Base-by-base conservation (phyloP, 495 filamentous ascomycete species). In the Penicillium paxilli region DNA sequence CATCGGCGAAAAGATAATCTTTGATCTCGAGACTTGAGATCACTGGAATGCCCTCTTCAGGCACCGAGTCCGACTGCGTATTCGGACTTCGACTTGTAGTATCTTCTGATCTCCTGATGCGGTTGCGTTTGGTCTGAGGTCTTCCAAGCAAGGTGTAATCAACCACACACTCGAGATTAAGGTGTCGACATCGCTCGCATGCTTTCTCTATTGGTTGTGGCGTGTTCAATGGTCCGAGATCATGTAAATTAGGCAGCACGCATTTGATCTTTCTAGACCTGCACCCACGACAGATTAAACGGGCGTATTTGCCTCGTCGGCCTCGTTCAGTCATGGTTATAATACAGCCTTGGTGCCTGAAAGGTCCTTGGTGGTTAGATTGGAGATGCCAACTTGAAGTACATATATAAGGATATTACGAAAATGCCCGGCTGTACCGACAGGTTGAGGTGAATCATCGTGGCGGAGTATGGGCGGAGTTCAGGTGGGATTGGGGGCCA, bases 251-350 rank as follows among this genome's bases (percentile, higher is more conserved):
- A 8, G 37, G 49, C 14, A 51, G 23, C 24, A 32, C 24, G 12
- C 49, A 51, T 51, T 51, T 51, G 24, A 51, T 51, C 19, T 51
- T 51, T 5, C 49, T 16, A 23, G 49, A 26, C 30, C 49, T 20
- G 23, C 49, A 51, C 3, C 38, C 38, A 1, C 38, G 49, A 44
- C 49, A 51, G 10, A 51, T 51, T 23, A 44, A 19, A 3, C 49
- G 37, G 9, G 49, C 49, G 16, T 51, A 51, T 44, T 33, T 44
- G n/a, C 49, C 49, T 26, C 49, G 41, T 32, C 37, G 24, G n/a
- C 37, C 38, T 30, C 49, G 22, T 23, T 51, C 49, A 11, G 41
- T 11, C 41, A 44, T 44, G 8, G 3, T 38, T 4, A 9, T 7
- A 35, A 8, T 16, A 38, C 17, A n/a, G n/a, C n/a, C n/a, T n/a